Percentiles rank a stretch among this genome's conserved stretches.
Conservation (phyloP, 192 early-diverging fungal species). For the Backusella westeae region DNA sequence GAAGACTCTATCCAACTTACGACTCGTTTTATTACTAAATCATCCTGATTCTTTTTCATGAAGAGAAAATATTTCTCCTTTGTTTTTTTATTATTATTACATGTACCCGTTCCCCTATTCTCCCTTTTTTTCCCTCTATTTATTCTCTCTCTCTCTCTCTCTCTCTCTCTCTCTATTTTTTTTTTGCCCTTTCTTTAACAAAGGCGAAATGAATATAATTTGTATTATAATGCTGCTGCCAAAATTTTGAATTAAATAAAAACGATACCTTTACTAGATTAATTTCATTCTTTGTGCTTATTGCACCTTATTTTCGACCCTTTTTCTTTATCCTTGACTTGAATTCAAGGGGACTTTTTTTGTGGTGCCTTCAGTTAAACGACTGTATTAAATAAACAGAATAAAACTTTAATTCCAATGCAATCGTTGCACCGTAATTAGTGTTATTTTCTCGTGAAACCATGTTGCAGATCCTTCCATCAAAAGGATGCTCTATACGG, state of each 20-base stretch:
- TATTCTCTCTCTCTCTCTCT: neutral
- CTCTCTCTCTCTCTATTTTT: neutral
- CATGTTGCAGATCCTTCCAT: neutral
- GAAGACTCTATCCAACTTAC: neutral
- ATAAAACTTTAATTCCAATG: neutral
- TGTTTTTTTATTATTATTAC: neutral
- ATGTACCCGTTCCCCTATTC: neutral
- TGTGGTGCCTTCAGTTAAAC: neutral
- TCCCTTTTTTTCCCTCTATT: neutral
- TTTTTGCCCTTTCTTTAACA: neutral
- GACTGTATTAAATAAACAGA: neutral
- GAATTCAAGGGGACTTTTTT: neutral
- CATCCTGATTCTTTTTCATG: neutral
- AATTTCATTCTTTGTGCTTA: neutral
- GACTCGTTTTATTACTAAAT: neutral
- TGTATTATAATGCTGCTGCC: neutral
- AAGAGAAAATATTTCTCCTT: neutral
- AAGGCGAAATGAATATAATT: neutral
- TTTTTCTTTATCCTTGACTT: neutral
- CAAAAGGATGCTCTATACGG: neutral
- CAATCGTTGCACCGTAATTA: neutral
- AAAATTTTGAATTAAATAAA: neutral
- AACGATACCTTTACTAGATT: slow-evolving; percentile 6
- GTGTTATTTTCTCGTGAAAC: neutral
- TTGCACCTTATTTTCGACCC: neutral